Percentiles rank a stretch among this genome's conserved stretches.
phyloP scores from a whole-genome alignment of 192 early-diverging fungal species.

The Podochytrium sp. region DNA sequence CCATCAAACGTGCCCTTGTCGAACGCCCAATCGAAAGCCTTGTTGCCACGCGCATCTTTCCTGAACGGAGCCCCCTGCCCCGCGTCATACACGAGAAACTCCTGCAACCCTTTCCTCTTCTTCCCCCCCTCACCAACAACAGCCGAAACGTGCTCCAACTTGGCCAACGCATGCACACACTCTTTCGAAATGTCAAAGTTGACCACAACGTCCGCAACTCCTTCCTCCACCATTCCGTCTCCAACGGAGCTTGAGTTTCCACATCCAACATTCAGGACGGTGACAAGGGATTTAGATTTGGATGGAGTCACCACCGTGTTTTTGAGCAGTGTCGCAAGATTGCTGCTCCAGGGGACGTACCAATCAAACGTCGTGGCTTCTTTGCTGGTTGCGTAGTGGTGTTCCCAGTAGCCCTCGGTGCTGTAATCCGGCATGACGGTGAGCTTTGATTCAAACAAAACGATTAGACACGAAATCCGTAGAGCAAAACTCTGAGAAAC shows the following conservation, averaged over 20 bases:
- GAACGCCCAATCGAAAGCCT: slow-evolving; percentile 28
- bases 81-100: slow-evolving; percentile 7
- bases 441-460: no score
- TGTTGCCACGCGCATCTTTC: background rate
- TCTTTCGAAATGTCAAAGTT: slow-evolving; percentile 16
- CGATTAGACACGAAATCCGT: no score
- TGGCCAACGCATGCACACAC: background rate
- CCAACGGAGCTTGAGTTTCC: slow-evolving; percentile 27
- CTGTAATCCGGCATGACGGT: slow-evolving; percentile 22
- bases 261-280: slow-evolving; percentile 25
- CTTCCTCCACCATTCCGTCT: slow-evolving; percentile 25
- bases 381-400: slow-evolving; percentile 28
- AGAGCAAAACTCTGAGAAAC: no score
- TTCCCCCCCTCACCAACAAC: background rate
- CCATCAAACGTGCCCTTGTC: slow-evolving; percentile 35
- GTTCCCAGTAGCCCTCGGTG: slow-evolving; percentile 7
- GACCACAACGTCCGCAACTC: slow-evolving; percentile 8
- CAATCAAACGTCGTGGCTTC: slow-evolving; percentile 18
- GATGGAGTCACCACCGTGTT: background rate
- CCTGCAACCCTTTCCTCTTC: background rate
- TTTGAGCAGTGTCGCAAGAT: slow-evolving; percentile 1
- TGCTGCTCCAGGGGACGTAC: slow-evolving; percentile 27
- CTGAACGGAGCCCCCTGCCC: background rate
- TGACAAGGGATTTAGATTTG: background rate
- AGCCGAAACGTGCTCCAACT: background rate